Conservation (phyloP, 805 yeast species). For the Candida gorgasii region DNA sequence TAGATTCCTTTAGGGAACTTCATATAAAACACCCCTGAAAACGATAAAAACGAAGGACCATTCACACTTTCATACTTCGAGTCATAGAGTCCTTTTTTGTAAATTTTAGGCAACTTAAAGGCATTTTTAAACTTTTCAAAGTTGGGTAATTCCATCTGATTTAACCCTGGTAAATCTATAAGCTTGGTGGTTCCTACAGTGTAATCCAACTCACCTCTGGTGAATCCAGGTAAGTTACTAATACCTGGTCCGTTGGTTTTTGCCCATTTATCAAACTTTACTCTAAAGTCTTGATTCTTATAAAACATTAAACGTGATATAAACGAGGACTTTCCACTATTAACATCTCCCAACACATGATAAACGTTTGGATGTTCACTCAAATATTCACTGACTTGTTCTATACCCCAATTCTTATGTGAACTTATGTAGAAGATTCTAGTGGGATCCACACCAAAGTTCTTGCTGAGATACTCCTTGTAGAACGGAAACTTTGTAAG, state of each 20-base stretch:
- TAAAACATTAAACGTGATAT: constrained; percentile 32
- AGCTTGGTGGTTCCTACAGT: constrained; percentile 10
- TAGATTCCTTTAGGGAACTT: constrained; percentile 46
- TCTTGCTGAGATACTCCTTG: constrained; percentile 34
- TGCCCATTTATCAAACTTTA: constrained; percentile 20
- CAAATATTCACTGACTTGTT: constrained; percentile 36
- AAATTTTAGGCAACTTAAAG: constrained; percentile 29
- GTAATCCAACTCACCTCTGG: constrained; percentile 47
- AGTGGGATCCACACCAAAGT: constrained; percentile 28
- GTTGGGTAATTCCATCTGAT: constrained; percentile 13
- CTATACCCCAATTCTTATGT: constrained; percentile 52
- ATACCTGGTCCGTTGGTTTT: constrained; percentile 45
- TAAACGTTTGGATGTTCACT: constrained; percentile 29
- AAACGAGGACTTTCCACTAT: constrained; percentile 69
- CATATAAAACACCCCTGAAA: constrained; percentile 65
- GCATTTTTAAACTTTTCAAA: constrained; percentile 26
- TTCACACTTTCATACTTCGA: constrained; percentile 38
- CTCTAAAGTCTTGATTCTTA: constrained; percentile 6
- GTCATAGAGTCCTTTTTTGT: constrained; percentile 29
- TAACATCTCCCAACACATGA: constrained; percentile 65
- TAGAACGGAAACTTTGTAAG: constrained; percentile 28
- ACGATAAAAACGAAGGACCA: constrained; percentile 47
- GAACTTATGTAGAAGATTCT: constrained; percentile 54
- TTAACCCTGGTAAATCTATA: constrained; percentile 17
- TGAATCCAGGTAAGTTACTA: constrained; percentile 67